A percentile compares a stretch with the other conserved stretches of the same genome.
Evolutionary conservation across 2,329 filamentous ascomycete genomes (phyloP).

Genomic region (Ascosphaera apis): DNA sequence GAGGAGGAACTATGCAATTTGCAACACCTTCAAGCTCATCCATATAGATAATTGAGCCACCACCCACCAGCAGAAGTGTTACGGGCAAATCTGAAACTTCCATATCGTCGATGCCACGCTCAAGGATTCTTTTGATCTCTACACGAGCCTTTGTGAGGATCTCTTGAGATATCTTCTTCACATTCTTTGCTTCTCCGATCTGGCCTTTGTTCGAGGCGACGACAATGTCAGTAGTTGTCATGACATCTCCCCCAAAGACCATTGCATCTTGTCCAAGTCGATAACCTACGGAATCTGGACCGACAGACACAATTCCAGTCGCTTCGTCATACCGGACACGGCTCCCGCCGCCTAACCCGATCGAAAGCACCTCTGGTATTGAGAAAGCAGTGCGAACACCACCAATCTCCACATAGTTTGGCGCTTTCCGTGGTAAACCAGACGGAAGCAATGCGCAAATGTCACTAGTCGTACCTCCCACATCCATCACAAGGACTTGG

Average conservation of each 20-base stretch:
- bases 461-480: slow-evolving; percentile 44
- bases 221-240: slow-evolving; percentile 37
- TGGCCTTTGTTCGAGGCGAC: slow-evolving; percentile 13
- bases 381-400: slow-evolving; percentile 42
- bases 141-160: slow-evolving; percentile 8
- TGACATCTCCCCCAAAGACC: slow-evolving; percentile 31
- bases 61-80: slow-evolving; percentile 33
- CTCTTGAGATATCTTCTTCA: slow-evolving; percentile 6
- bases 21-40: slow-evolving; percentile 26
- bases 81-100: slow-evolving; percentile 31
- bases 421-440: slow-evolving; percentile 39
- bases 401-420: slow-evolving; percentile 37
- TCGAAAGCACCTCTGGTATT: slow-evolving; percentile 31
- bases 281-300: slow-evolving; percentile 40
- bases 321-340: slow-evolving; percentile 15
- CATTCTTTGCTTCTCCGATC: slow-evolving; percentile 9
- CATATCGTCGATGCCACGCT: slow-evolving; percentile 30
- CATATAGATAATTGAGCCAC: slow-evolving; percentile 30
- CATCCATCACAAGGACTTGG: slow-evolving; percentile 31
- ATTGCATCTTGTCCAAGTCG: slow-evolving; percentile 30
- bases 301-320: slow-evolving; percentile 23
- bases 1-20: slow-evolving; percentile 27
- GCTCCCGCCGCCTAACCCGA: slow-evolving; percentile 34
- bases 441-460: slow-evolving; percentile 36
- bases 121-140: slow-evolving; percentile 25